Base-by-base conservation (phyloP, 1,284 basidiomycete species). In the Sporisorium iseilematis-ciliati region DNA sequence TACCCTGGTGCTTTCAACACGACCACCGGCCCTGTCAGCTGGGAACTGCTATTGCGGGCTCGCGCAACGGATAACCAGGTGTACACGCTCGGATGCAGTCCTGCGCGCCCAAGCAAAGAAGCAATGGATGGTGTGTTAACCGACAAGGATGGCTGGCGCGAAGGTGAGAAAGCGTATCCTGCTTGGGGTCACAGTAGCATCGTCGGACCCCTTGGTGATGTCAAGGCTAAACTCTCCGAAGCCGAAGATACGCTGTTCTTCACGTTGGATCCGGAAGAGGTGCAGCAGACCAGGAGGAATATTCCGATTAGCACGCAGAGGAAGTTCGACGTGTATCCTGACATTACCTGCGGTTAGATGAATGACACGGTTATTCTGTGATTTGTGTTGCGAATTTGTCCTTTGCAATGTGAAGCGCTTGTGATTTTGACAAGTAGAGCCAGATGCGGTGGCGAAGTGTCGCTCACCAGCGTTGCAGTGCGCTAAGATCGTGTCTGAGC, bases 41-140 rank as follows among this genome's bases (percentile, higher is more conserved):
- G 96, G 96, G 94, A 96, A 78, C 88, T 99, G 1, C 88, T 99
- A 12, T 93, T 94, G 82, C 89, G 93, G 57, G 91, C 91, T 59
- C 89, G 95, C 62, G 96, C 96, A 10, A 90, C 95, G 31, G 96
- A 99, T 85, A 97, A 99, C 82, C 96, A 99, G 86, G 90, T 98
- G 21, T 99, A 91, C 87, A 91, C 97, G 71, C 90, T 93, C 2
- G 96, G 95, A 92, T 97, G 95, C 86, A 97, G 95, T 72, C 95
- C 95, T 33, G 95, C 97, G 1, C 90, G 96, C 40, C 92, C 97
- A 76, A 85, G 92, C 63, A 90, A 88, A 16, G 92, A 55, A 31
- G 79, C 76, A 2, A 55, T 79, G 25, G 70, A 76, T 4, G 74
- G 74, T 35, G 35, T 2, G 2, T 41, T 65, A 5, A 54, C 50